Conservation (phyloP, 495 filamentous ascomycete genomes). For the Penicillium crystallinum region DNA sequence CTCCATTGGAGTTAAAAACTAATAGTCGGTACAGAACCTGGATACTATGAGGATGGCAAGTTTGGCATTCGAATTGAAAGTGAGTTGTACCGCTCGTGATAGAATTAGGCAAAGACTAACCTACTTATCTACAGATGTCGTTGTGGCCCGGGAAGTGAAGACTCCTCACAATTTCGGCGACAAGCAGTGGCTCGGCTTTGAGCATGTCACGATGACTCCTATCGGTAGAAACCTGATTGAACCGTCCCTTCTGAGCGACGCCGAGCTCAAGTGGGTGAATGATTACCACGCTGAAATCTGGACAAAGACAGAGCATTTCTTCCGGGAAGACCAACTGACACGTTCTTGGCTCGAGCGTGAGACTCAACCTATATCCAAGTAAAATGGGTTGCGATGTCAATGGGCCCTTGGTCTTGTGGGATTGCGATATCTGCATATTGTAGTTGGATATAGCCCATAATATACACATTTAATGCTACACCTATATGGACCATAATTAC, state of each 20-base stretch:
- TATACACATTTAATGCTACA: background rate
- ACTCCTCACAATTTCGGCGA: constrained; percentile 87
- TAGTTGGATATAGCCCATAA: background rate
- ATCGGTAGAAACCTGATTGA: constrained; percentile 90
- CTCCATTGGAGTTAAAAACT: background rate
- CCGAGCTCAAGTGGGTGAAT: constrained; percentile 84
- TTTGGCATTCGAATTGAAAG: constrained; percentile 99
- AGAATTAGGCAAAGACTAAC: constrained; percentile 9
- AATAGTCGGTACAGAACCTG: constrained; percentile 62
- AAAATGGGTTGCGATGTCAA: no score
- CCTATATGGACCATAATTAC: background rate
- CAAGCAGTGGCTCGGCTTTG: constrained; percentile 89
- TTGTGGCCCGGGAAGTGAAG: constrained; percentile 81
- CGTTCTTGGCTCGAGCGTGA: constrained; percentile 82
- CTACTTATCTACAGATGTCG: constrained; percentile 48
- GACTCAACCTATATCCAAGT: constrained; percentile 53
- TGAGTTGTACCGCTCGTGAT: constrained; percentile 23
- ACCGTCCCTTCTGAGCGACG: constrained; percentile 60
- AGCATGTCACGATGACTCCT: constrained; percentile 96
- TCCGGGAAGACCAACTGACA: constrained; percentile 63
- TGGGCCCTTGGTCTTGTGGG: no score
- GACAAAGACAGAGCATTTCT: constrained; percentile 77
- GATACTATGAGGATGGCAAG: constrained; percentile 95
- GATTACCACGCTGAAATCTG: constrained; percentile 76
- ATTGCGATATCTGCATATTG: no score